These are phyloP conservation scores for Triticum aestivum DNA, from an alignment of 176 grass and related monocot genomes.

Conservation along the genomic window IWGSC_CS_RefSeq_v2.1 NC_057809.1:451146381-451146880, in stretches of 20 bases:
- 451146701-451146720: background rate
- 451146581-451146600: background rate
- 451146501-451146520: background rate
- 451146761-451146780: too few species aligned
- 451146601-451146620: background rate
- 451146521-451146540: background rate
- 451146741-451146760: too few species aligned
- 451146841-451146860: too few species aligned
- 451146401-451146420: too few species aligned
- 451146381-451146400: too few species aligned
- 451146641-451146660: background rate
- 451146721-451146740: background rate
- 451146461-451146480: too few species aligned
- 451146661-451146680: constrained; percentile 8
- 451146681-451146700: constrained; percentile 9
- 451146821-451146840: too few species aligned
- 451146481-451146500: background rate
- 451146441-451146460: too few species aligned
- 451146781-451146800: background rate
- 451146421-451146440: too few species aligned
- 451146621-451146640: constrained; percentile 5
- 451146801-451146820: background rate
- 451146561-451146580: background rate
- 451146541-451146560: background rate
- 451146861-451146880: background rate